phyloP scores from a whole-genome alignment of 129 eudicot genomes.

The Deinandra increscens region DNA sequence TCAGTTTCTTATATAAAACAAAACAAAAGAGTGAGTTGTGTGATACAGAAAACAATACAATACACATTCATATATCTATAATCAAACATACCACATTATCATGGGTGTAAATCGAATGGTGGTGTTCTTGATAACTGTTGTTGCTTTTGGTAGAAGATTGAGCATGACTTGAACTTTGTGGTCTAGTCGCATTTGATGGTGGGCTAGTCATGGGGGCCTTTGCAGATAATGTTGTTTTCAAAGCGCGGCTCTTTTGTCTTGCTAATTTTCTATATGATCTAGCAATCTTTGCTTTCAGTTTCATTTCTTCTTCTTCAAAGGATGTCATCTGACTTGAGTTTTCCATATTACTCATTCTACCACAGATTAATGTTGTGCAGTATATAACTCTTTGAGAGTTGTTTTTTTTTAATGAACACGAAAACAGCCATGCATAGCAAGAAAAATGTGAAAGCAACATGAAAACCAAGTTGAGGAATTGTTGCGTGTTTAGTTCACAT shows the following conservation, averaged over 20 bases:
- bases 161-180: neutral
- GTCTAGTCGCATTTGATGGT: neutral
- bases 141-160: neutral
- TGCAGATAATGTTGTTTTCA: neutral
- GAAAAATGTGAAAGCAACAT: neutral
- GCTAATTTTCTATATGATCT: neutral
- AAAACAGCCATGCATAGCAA: too few relatives aligned
- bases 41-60: neutral
- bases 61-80: neutral
- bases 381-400: neutral
- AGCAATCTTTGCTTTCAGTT: neutral
- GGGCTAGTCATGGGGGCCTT: neutral
- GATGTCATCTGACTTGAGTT: neutral
- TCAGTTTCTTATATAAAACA: neutral
- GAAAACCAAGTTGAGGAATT: neutral
- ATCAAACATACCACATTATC: constrained; percentile 1
- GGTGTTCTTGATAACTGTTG: neutral
- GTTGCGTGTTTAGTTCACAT: neutral
- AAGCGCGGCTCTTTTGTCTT: neutral
- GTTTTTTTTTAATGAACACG: too few relatives aligned
- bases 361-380: neutral
- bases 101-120: neutral
- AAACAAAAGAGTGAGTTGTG: neutral
- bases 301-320: neutral
- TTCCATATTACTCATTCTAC: neutral